Conservation (phyloP, 2,329 filamentous ascomycete species). For the Hymenoscyphus linearis region DNA sequence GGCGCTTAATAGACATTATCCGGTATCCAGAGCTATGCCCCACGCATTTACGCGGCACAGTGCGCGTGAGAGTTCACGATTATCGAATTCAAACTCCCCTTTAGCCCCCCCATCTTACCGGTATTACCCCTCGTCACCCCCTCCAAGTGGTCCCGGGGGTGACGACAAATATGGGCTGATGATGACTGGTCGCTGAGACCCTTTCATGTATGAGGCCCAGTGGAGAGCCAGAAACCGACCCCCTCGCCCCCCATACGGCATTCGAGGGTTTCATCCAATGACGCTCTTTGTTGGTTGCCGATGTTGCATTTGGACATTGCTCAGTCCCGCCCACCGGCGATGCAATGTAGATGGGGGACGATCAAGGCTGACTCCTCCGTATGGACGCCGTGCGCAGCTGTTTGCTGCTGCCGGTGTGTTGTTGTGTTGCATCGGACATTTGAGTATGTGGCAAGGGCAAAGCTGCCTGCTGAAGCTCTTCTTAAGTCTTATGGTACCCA, state of each 20-base stretch:
- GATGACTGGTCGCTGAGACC: background rate
- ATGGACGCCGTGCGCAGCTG: background rate
- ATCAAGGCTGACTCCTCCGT: background rate
- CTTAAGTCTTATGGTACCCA: constrained; percentile 6
- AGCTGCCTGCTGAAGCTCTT: background rate
- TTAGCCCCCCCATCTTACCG: background rate
- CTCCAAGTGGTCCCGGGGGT: background rate
- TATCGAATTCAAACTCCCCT: background rate
- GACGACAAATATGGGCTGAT: background rate
- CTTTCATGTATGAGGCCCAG: background rate
- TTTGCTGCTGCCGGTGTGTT: background rate
- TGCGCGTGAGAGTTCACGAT: constrained; percentile 2
- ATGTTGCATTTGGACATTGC: background rate
- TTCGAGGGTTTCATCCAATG: background rate
- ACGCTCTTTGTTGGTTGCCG: background rate
- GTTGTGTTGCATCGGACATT: background rate
- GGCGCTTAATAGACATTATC: background rate
- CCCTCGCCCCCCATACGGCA: background rate
- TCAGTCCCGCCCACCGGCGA: background rate
- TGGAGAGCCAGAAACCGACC: background rate
- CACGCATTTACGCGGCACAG: constrained; percentile 2
- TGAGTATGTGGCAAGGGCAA: background rate
- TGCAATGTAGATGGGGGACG: background rate
- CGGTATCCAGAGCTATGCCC: background rate
- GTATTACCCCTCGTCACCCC: background rate